Conservation (phyloP, 345 rosid genomes). For the Populus ilicifolia region DNA sequence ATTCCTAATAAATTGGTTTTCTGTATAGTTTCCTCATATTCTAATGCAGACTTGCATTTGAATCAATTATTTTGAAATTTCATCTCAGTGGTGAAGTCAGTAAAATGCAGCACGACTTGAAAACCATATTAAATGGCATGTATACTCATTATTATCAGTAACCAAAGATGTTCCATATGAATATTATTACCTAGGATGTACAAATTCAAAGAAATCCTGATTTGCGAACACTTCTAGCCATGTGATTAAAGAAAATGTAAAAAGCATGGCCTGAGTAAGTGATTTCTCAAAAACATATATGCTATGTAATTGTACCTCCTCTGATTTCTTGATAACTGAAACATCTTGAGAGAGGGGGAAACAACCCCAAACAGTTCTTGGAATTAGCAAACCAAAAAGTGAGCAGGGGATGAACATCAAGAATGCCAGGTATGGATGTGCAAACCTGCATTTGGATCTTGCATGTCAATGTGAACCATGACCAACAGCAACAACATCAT, state of each 20-base stretch:
- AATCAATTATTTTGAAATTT: slow-evolving; percentile 6
- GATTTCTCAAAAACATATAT: background rate
- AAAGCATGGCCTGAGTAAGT: background rate
- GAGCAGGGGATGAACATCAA: slow-evolving; percentile 83
- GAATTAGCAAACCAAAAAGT: slow-evolving; percentile 70
- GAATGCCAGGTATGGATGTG: slow-evolving; percentile 80
- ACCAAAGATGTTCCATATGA: background rate
- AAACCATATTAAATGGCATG: background rate
- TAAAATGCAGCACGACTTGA: background rate
- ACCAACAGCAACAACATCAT: background rate
- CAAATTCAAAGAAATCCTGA: background rate
- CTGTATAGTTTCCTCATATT: background rate
- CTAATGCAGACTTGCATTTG: background rate
- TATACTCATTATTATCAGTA: background rate
- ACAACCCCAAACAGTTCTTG: slow-evolving; percentile 49
- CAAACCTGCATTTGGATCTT: slow-evolving; percentile 69
- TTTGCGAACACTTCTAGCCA: background rate
- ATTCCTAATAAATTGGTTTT: background rate
- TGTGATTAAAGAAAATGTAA: background rate
- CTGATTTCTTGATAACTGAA: slow-evolving; percentile 47
- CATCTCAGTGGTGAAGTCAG: background rate
- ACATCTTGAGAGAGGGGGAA: slow-evolving; percentile 59
- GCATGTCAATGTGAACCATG: background rate
- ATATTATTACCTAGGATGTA: background rate
- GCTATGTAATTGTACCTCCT: slow-evolving; percentile 52